Evolutionary conservation across 139 green algal genomes (phyloP).

Genomic region (Astrephomene gubernaculifera): DNA sequence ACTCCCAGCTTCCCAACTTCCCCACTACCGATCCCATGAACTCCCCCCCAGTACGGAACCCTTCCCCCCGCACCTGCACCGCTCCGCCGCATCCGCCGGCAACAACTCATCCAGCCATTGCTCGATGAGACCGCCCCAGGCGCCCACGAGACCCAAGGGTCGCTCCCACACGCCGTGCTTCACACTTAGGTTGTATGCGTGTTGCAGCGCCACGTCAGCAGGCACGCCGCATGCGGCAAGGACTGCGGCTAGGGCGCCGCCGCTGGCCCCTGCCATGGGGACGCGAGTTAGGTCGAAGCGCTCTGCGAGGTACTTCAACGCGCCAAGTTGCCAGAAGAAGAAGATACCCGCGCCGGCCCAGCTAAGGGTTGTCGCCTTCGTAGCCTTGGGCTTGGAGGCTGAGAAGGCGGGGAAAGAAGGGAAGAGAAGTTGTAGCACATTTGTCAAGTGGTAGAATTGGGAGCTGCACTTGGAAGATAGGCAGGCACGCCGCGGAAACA

Average conservation of each 20-base stretch:
- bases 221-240: constrained; percentile 59
- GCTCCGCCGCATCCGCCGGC: constrained; percentile 59
- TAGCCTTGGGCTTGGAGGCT: constrained; percentile 15
- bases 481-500: too few relatives aligned
- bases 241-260: constrained; percentile 60
- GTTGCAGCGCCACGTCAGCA: constrained; percentile 54
- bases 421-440: too few relatives aligned
- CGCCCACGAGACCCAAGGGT: constrained; percentile 58
- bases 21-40: too few relatives aligned
- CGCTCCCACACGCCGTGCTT: constrained; percentile 67
- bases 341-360: constrained; percentile 48
- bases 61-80: constrained; percentile 48
- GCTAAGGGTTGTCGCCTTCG: constrained; percentile 17
- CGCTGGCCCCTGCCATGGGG: constrained; percentile 65
- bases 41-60: too few relatives aligned
- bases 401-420: too few relatives aligned
- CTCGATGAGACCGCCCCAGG: constrained; percentile 63
- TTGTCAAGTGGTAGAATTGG: neutral
- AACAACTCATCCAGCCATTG: constrained; percentile 71
- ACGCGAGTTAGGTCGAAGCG: constrained; percentile 64
- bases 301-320: constrained; percentile 69
- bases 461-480: neutral
- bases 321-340: constrained; percentile 68
- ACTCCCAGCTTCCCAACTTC: too few relatives aligned
- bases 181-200: constrained; percentile 60